Evolutionary conservation across 78 protist genomes (phyloP), one percentile per base, ranked within the genome.

Genomic region (Cavenderia fasciculata): DNA sequence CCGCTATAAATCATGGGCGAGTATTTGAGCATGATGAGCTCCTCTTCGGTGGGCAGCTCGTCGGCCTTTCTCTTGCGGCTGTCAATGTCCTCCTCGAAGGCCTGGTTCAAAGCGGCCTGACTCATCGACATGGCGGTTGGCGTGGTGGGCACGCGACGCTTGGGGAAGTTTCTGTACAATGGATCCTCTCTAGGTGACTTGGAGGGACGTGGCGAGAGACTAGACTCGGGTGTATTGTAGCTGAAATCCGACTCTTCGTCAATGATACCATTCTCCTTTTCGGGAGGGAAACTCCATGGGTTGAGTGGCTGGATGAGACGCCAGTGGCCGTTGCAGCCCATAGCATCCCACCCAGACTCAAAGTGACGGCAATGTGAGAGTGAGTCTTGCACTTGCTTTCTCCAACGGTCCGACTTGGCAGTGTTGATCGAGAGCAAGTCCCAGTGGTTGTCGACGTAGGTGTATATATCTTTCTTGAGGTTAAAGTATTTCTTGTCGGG

Each of bases 241-340:
- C 0, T 18, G n/a, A n/a, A n/a, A n/a, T n/a, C n/a, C 21, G 62
- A 74, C 12, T 79, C 88, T 25, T 79, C 88, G 11, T 38, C 34
- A 36, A 79, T 62, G 25, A 44, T 40, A 14, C 12, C 14, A 21
- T 23, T 41, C 51, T 79, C 88, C 54, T 62, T 46, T 23, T 79
- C 88, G 10, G 88, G 88, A 47, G 88, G 88, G 54, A 79, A 65
- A 23, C 63, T 34, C 88, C 88, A 79, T 65, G 88, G 88, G 29
- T 79, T 79, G n/a, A 79, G 36, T 52, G 88, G 88, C 34, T 79
- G 74, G 18, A 79, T 79, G 11, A 79, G 46, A 44, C 88, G 36
- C 88, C 88, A 79, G 52, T 79, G 88, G 18, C 88, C 88, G 52
- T 79, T 79, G 40, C 88, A 79, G 12, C 88, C 88, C 88, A 79